A percentile compares a stretch with the other conserved stretches of the same genome.
Conservation (phyloP, 2,329 filamentous ascomycete genomes). For the Blastomyces emzantsi region DNA sequence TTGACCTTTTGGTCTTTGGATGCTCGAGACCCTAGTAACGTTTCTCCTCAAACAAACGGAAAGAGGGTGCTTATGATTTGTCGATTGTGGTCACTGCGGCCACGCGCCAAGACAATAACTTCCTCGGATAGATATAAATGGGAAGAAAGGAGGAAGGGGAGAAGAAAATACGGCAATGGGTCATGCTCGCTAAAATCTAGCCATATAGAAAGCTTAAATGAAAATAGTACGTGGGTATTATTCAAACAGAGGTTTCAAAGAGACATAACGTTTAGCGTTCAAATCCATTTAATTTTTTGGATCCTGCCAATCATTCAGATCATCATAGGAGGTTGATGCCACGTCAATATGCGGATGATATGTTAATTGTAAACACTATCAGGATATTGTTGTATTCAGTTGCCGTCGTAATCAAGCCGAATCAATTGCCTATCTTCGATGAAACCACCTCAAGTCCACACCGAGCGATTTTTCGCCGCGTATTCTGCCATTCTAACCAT, state of each 20-base stretch:
- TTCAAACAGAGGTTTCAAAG: neutral
- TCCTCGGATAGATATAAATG: neutral
- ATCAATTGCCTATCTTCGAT: slow-evolving; percentile 5
- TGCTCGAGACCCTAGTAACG: neutral
- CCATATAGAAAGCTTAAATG: neutral
- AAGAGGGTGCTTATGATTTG: neutral
- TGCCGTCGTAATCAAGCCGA: neutral
- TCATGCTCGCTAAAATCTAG: neutral
- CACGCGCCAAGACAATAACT: neutral
- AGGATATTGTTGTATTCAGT: neutral
- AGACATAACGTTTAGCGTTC: neutral
- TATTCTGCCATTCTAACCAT: slow-evolving; percentile 63
- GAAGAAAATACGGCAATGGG: neutral
- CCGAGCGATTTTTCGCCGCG: slow-evolving; percentile 22
- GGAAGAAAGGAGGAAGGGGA: neutral
- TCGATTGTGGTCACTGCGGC: neutral
- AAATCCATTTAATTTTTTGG: neutral
- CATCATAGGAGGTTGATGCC: neutral
- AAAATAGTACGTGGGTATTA: neutral
- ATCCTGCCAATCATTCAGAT: neutral
- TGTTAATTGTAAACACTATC: neutral
- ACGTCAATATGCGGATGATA: neutral
- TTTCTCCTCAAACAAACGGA: neutral
- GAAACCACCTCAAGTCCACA: slow-evolving; percentile 20
- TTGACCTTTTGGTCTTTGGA: neutral